A percentile compares a stretch with the other conserved stretches of the same genome.
Evolutionary conservation across 495 filamentous ascomycete genomes (phyloP).

Genomic region (Hypoxylon intermedium): DNA sequence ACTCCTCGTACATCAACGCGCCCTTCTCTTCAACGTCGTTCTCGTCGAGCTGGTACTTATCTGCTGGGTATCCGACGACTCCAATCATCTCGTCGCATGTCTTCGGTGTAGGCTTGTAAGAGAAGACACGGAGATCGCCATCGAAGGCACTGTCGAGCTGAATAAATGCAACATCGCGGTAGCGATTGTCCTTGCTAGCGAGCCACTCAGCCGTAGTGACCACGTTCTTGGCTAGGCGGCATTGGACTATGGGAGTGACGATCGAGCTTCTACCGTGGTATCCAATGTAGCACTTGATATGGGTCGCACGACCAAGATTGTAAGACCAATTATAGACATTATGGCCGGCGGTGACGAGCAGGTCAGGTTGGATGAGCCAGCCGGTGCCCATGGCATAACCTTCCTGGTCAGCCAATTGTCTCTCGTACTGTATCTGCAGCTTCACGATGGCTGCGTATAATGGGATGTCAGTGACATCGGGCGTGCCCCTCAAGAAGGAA

Average conservation of each 20-base stretch:
- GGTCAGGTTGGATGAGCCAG: conserved; percentile 46
- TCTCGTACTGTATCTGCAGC: conserved; percentile 45
- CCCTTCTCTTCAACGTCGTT: background rate
- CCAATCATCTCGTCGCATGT: background rate
- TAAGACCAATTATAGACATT: conserved; percentile 46
- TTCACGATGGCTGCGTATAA: conserved; percentile 50
- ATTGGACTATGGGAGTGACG: conserved; percentile 43
- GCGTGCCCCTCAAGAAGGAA: background rate
- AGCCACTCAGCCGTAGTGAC: conserved; percentile 50
- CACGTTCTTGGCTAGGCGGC: conserved; percentile 44
- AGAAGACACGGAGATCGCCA: conserved; percentile 42
- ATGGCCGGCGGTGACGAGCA: conserved; percentile 50
- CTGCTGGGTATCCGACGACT: background rate
- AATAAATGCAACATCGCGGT: conserved; percentile 50
- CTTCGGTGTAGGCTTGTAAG: background rate
- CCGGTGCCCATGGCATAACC: conserved; percentile 46
- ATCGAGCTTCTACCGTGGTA: conserved; percentile 44
- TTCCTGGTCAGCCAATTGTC: conserved; percentile 25
- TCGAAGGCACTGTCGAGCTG: conserved; percentile 47
- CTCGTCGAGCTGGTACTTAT: background rate
- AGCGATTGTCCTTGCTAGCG: conserved; percentile 31
- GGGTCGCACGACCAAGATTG: conserved; percentile 33
- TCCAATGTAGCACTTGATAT: conserved; percentile 50
- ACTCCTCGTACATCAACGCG: background rate
- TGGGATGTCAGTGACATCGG: background rate